Conservation (phyloP, 2,329 filamentous ascomycete species). For the Daldinia sp. region DNA sequence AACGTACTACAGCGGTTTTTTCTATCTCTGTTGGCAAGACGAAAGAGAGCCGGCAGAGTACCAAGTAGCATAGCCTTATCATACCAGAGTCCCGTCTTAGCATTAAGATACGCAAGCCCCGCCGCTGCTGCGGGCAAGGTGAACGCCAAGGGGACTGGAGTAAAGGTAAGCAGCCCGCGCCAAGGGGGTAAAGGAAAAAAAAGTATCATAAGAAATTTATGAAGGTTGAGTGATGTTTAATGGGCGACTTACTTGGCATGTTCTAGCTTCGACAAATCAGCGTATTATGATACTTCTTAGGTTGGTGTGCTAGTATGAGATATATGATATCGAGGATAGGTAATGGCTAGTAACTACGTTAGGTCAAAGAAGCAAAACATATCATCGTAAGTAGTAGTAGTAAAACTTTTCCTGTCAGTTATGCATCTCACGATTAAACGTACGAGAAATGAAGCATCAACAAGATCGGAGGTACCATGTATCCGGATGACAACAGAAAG, state of each 20-base stretch:
- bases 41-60: constrained; percentile 56
- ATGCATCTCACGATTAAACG: neutral
- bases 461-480: neutral
- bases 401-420: neutral
- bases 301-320: too few species aligned
- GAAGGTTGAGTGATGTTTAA: neutral
- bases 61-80: constrained; percentile 69
- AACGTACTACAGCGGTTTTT: constrained; percentile 74
- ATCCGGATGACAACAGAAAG: neutral
- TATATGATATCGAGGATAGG: constrained; percentile 5
- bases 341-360: neutral
- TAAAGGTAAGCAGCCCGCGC: constrained; percentile 8
- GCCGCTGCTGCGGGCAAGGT: constrained; percentile 70
- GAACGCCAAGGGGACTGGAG: constrained; percentile 60
- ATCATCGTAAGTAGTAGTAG: neutral
- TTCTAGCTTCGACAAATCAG: constrained; percentile 4
- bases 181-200: too few species aligned
- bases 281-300: neutral
- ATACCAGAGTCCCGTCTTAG: constrained; percentile 70
- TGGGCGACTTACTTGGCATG: constrained; percentile 30
- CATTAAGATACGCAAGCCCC: constrained; percentile 80
- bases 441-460: neutral
- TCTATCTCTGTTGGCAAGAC: constrained; percentile 57
- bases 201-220: neutral
- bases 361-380: neutral